These are phyloP conservation scores for Apiospora rasikravindrae DNA, from an alignment of 2,329 filamentous ascomycete species.

Conservation along the genomic window DNA sequence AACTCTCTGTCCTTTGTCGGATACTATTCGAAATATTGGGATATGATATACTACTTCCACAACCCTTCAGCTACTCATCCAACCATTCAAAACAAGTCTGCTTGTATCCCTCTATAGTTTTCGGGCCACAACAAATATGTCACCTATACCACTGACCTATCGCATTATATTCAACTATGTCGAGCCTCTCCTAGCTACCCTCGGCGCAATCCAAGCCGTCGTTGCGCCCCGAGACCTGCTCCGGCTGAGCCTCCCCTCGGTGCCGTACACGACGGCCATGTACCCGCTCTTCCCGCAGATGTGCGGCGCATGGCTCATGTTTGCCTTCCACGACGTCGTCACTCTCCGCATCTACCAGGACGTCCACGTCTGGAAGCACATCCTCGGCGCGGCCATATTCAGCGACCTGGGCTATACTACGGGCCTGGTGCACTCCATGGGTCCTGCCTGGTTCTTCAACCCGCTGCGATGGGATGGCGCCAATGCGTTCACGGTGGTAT, in stretches of 20 bases:
- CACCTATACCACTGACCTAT: conserved; percentile 28
- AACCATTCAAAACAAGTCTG: neutral
- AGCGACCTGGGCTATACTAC: conserved; percentile 30
- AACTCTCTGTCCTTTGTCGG: neutral
- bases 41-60: neutral
- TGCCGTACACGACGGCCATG: conserved; percentile 26
- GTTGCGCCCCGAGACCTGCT: conserved; percentile 25
- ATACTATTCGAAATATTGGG: neutral
- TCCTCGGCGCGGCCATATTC: conserved; percentile 28
- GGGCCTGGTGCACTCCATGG: conserved; percentile 29
- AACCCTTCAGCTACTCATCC: neutral
- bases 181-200: conserved; percentile 29
- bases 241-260: conserved; percentile 23
- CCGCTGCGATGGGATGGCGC: conserved; percentile 26
- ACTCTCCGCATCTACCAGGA: conserved; percentile 26
- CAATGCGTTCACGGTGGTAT: conserved; percentile 24
- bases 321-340: conserved; percentile 30
- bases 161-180: conserved; percentile 29
- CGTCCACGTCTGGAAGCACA: conserved; percentile 28
- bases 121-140: conserved; percentile 14
- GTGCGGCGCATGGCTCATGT: conserved; percentile 30
- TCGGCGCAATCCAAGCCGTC: conserved; percentile 28
- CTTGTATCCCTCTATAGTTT: neutral
- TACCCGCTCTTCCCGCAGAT: conserved; percentile 30
- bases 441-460: conserved; percentile 25